These are phyloP conservation scores for Extremus antarcticus DNA, from an alignment of 495 filamentous ascomycete genomes.

Conservation along the genomic window DNA sequence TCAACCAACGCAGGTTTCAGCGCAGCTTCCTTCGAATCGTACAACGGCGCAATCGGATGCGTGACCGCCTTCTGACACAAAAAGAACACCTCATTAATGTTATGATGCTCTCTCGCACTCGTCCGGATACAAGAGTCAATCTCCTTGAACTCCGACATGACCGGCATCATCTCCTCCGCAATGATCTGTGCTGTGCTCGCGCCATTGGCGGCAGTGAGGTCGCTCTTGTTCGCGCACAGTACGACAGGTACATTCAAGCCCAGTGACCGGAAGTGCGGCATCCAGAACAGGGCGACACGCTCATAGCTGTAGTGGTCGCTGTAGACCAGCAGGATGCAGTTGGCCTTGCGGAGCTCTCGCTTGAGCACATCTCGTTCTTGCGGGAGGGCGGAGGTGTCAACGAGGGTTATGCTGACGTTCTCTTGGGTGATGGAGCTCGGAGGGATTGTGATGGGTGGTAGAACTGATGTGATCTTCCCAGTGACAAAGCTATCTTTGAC, in stretches of 20 bases:
- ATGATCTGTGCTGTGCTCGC: conserved; percentile 63
- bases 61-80: conserved; percentile 98
- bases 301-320: conserved; percentile 99
- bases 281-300: conserved; percentile 91
- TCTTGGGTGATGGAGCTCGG: conserved; percentile 80
- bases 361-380: conserved; percentile 80
- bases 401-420: conserved; percentile 89
- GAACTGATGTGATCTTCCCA: conserved; percentile 84
- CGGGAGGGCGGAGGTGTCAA: conserved; percentile 91
- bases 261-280: conserved; percentile 90
- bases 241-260: conserved; percentile 97
- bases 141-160: conserved; percentile 98
- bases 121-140: conserved; percentile 95
- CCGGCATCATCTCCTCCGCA: conserved; percentile 93
- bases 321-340: conserved; percentile 95
- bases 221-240: conserved; percentile 92
- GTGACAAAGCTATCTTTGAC: conserved; percentile 93
- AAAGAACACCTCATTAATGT: conserved; percentile 95
- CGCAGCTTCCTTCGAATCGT: conserved; percentile 79
- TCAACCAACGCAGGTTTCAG: conserved; percentile 81
- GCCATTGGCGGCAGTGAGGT: conserved; percentile 50
- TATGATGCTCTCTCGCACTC: conserved; percentile 86
- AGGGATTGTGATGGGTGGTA: conserved; percentile 88
- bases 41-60: conserved; percentile 90
- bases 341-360: conserved; percentile 90